These are phyloP conservation scores for Millerago galiae DNA, from an alignment of 805 yeast species.

Conservation along the genomic window DNA sequence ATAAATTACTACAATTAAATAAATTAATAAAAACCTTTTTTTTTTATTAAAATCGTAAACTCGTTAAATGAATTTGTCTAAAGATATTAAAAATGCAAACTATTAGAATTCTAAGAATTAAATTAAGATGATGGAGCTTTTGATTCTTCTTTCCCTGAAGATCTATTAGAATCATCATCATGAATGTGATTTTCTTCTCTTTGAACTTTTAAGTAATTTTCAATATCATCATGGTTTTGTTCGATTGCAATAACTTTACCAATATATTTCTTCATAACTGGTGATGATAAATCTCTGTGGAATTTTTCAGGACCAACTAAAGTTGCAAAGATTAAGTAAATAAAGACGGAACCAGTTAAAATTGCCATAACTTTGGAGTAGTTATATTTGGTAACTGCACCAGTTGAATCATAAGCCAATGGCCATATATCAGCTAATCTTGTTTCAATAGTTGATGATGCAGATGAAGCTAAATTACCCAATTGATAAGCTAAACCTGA, in stretches of 20 bases:
- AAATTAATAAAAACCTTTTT: background rate
- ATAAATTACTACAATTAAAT: too few species aligned
- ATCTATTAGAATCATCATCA: constrained; percentile 1
- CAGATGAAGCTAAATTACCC: constrained; percentile 68
- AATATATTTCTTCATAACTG: constrained; percentile 26
- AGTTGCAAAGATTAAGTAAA: constrained; percentile 39
- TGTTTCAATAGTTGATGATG: constrained; percentile 66
- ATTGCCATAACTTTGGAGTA: constrained; percentile 69
- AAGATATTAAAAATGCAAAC: background rate
- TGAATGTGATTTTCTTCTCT: background rate
- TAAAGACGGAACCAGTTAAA: constrained; percentile 62
- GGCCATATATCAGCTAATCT: constrained; percentile 59
- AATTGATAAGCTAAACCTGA: constrained; percentile 63
- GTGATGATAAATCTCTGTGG: constrained; percentile 31
- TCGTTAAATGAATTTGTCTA: background rate
- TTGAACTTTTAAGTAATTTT: background rate
- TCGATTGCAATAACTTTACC: constrained; percentile 18
- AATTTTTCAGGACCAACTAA: constrained; percentile 55
- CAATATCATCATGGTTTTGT: constrained; percentile 6
- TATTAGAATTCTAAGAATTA: too few species aligned
- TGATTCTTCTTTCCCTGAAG: background rate
- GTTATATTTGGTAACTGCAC: constrained; percentile 29
- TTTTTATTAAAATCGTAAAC: background rate
- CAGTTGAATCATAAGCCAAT: constrained; percentile 27
- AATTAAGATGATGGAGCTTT: background rate